Evolutionary conservation across 495 filamentous ascomycete species (phyloP).

Genomic region (Talaromyces proteolyticus): DNA sequence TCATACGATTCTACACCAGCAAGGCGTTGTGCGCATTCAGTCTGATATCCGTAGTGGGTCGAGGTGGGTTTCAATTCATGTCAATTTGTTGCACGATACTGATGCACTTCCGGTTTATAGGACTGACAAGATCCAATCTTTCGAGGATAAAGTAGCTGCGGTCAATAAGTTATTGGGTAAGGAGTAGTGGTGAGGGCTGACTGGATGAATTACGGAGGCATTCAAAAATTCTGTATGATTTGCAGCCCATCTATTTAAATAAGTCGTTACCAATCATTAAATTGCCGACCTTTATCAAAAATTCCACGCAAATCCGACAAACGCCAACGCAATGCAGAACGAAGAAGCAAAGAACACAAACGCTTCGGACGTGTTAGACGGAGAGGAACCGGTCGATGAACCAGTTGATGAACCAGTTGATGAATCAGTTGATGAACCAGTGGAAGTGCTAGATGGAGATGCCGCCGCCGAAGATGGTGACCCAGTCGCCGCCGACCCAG

Average conservation of each 20-base stretch:
- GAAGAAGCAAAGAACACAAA: background rate
- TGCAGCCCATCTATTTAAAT: too few species aligned
- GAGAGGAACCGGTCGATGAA: background rate
- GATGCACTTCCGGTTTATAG: conserved; percentile 24
- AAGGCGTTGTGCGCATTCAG: conserved; percentile 78
- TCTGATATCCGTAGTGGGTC: conserved; percentile 83
- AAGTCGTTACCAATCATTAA: too few species aligned
- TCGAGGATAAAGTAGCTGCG: conserved; percentile 61
- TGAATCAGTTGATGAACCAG: background rate
- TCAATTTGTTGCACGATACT: background rate
- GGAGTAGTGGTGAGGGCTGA: conserved; percentile 21
- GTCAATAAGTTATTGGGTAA: conserved; percentile 51
- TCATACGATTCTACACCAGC: conserved; percentile 75
- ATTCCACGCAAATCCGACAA: too few species aligned
- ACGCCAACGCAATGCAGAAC: background rate
- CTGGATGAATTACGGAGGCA: background rate
- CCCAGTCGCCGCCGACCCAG: conserved; percentile 43
- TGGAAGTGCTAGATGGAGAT: conserved; percentile 20
- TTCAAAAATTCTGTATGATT: background rate
- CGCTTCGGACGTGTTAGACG: background rate
- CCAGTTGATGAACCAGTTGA: background rate
- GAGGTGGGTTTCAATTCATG: conserved; percentile 45
- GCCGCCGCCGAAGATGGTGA: conserved; percentile 32
- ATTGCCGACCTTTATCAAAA: too few species aligned
- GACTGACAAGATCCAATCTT: conserved; percentile 63